These are phyloP conservation scores for Fusarium hainanense DNA, from an alignment of 2,329 filamentous ascomycete species.

Conservation along the genomic window DNA sequence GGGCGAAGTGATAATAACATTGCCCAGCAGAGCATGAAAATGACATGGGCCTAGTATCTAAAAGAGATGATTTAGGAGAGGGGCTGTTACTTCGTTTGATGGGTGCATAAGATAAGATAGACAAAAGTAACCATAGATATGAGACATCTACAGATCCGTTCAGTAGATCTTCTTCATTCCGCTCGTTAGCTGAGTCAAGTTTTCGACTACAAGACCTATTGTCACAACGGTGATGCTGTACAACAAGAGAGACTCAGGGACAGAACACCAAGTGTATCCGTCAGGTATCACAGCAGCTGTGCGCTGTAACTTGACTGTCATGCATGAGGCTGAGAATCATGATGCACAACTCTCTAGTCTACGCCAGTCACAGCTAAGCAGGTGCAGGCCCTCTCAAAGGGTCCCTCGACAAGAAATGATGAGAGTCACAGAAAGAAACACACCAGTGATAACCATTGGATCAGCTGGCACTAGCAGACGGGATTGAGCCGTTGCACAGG, in stretches of 20 bases:
- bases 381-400: not conserved
- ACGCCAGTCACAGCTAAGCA: not conserved
- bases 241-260: constrained; percentile 16
- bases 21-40: constrained; percentile 28
- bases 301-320: constrained; percentile 9
- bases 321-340: constrained; percentile 35
- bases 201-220: not conserved
- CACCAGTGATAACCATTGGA: constrained; percentile 32
- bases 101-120: constrained; percentile 16
- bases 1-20: constrained; percentile 13
- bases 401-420: constrained; percentile 24
- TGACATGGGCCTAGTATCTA: constrained; percentile 20
- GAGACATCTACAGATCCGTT: constrained; percentile 6
- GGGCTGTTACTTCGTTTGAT: constrained; percentile 8
- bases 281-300: not conserved
- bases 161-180: not conserved
- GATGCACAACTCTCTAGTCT: constrained; percentile 1
- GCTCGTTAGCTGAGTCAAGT: not conserved
- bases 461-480: constrained; percentile 32
- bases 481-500: constrained; percentile 37
- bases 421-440: constrained; percentile 26
- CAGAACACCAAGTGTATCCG: not conserved
- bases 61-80: constrained; percentile 16
- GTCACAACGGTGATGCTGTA: constrained; percentile 9
- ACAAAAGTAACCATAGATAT: constrained; percentile 11